Evolutionary conservation across 768 basidiomycete genomes (phyloP), one percentile per base, ranked within the genome.

Genomic region (Phaeotremella fagi): DNA sequence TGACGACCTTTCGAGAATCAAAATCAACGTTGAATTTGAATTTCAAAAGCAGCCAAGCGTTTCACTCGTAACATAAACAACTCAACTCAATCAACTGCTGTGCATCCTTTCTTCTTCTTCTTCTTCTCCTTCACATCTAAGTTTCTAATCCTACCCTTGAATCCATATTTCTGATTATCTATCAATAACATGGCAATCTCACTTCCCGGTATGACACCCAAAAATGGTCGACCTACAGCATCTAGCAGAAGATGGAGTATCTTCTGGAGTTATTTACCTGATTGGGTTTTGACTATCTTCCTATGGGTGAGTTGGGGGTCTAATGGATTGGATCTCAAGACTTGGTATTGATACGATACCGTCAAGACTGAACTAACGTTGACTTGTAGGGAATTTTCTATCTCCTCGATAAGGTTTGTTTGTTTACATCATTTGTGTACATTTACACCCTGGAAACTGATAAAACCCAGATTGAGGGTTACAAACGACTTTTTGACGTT

Each of bases 391-490:
- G 57, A 7, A 47, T 72, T 16, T 68, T 72, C 52, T 72, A 72
- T 43, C 57, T 67, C 15, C 57, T 72, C 1, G 71, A 97, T 59
- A 69, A 66, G 43, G 60, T 64, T 15, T 24, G 60, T 60, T 48
- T 18, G 9, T 22, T 23, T 20, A 24, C 9, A 26, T 18, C 50
- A 16, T 18, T 15, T 23, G n/a, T n/a, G n/a, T n/a, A n/a, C n/a
- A n/a, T 18, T 18, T 22, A 38, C 7, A 4, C 23, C 29, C 33
- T 9, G 9, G n/a, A 35, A 9, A n/a, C n/a, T 35, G 33, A 35
- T n/a, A 41, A n/a, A 31, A 5, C 26, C 16, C 45, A 64, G 64
- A 51, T 66, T 20, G 50, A 64, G 20, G 68, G 63, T 15, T 63
- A 67, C 36, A 57, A 69, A 25, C 52, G 69, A 3, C 22, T 70